Percentiles rank a stretch among this genome's conserved stretches.
Evolutionary conservation across 2,329 filamentous ascomycete species (phyloP).

Genomic region (Pseudomassariella vexata): DNA sequence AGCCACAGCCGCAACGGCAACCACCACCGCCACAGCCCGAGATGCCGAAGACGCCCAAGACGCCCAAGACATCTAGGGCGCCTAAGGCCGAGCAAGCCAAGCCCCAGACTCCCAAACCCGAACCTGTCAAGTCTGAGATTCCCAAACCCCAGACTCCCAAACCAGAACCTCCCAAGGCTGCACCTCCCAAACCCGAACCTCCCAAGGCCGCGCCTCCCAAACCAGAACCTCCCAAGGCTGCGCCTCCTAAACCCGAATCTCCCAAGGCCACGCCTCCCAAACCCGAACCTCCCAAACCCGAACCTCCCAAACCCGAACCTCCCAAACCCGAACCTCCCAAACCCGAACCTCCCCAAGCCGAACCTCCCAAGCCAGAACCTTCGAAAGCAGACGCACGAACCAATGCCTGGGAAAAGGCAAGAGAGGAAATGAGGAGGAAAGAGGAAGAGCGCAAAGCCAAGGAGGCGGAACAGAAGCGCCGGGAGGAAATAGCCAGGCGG

Average conservation of each 20-base stretch:
- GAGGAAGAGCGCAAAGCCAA: constrained; percentile 59
- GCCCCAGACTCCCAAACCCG: too few species aligned
- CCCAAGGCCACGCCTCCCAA: constrained; percentile 7
- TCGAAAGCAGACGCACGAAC: constrained; percentile 35
- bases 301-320: constrained; percentile 12
- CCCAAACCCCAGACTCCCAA: constrained; percentile 16
- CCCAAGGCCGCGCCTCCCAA: constrained; percentile 10
- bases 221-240: constrained; percentile 4
- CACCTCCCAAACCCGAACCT: too few species aligned
- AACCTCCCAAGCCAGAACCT: constrained; percentile 15
- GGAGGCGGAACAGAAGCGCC: constrained; percentile 55
- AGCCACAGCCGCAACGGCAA: constrained; percentile 5
- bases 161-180: too few species aligned
- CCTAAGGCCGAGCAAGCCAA: too few species aligned
- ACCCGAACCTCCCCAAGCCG: constrained; percentile 12
- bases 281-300: constrained; percentile 9
- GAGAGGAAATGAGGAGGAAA: constrained; percentile 58
- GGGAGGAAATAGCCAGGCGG: constrained; percentile 47
- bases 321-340: constrained; percentile 8
- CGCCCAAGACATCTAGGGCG: neutral
- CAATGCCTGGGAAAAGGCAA: constrained; percentile 61
- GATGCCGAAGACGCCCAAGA: constrained; percentile 12
- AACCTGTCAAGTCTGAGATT: constrained; percentile 5
- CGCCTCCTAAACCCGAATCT: neutral
- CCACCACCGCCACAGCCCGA: constrained; percentile 13